Conservation (phyloP, 768 basidiomycete genomes). For the Suillus sp. region DNA sequence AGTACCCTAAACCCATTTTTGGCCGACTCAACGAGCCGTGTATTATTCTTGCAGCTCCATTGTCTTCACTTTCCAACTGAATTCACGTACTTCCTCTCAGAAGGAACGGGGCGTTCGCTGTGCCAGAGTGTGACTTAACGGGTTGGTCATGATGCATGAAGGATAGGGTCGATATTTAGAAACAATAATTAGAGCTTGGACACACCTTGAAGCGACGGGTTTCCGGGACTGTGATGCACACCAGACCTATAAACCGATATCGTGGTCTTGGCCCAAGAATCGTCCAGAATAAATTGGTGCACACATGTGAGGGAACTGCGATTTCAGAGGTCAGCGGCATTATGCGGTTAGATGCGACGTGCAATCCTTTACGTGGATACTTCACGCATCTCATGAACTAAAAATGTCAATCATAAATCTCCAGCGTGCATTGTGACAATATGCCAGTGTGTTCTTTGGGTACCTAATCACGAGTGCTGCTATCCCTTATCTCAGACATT, state of each 20-base stretch:
- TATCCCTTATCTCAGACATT: background rate
- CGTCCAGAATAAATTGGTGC: background rate
- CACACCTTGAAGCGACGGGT: background rate
- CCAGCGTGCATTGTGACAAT: background rate
- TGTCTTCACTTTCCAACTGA: background rate
- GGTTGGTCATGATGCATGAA: background rate
- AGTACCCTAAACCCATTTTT: background rate
- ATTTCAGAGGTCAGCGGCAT: background rate
- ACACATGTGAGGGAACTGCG: background rate
- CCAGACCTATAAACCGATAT: background rate
- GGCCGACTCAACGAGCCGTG: background rate
- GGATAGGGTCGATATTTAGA: background rate
- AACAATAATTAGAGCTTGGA: background rate
- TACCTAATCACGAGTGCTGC: background rate
- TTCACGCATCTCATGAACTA: background rate
- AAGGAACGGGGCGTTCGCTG: background rate
- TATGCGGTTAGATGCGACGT: background rate
- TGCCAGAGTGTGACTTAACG: background rate
- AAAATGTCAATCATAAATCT: background rate
- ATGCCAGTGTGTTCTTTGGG: background rate
- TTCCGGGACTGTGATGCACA: background rate
- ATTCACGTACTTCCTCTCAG: background rate
- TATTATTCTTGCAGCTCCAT: background rate
- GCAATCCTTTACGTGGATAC: background rate
- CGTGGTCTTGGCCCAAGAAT: background rate